Evolutionary conservation across 1,284 basidiomycete species (phyloP).

Genomic region (Microbotryum saponariae): DNA sequence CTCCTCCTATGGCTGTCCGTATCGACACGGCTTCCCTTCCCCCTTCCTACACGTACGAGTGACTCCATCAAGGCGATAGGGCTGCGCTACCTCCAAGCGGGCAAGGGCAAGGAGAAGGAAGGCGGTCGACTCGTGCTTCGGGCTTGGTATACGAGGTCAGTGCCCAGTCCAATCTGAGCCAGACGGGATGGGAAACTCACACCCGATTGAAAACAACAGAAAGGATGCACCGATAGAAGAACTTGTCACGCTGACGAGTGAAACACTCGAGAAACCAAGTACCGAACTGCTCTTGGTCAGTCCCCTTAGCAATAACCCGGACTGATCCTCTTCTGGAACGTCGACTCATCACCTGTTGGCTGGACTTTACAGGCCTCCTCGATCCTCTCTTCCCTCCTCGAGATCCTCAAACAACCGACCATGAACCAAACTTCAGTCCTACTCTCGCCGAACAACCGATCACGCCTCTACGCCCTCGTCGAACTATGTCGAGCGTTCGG

Average conservation of each 20-base stretch:
- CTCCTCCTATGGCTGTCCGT: slow-evolving; percentile 87
- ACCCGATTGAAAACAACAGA: no score
- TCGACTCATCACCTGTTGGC: not conserved
- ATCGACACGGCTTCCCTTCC: slow-evolving; percentile 89
- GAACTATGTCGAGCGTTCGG: slow-evolving; percentile 5
- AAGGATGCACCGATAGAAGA: no score
- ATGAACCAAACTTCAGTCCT: not conserved
- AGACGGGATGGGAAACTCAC: no score
- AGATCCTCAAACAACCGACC: slow-evolving; percentile 9
- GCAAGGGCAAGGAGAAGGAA: slow-evolving; percentile 68
- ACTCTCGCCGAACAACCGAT: not conserved
- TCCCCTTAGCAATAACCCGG: not conserved
- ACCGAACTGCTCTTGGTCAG: slow-evolving; percentile 2
- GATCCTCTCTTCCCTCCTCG: slow-evolving; percentile 10
- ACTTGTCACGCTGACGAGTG: not conserved
- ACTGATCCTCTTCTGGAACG: no score
- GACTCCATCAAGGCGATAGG: slow-evolving; percentile 54
- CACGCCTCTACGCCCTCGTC: slow-evolving; percentile 15
- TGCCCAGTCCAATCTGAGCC: not conserved
- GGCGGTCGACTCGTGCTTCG: slow-evolving; percentile 65
- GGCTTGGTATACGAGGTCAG: slow-evolving; percentile 66
- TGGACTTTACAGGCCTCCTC: slow-evolving; percentile 6
- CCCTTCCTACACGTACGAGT: slow-evolving; percentile 54
- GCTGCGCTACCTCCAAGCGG: slow-evolving; percentile 54
- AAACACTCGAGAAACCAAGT: not conserved